These are phyloP conservation scores for Oehlia diaphana DNA, from an alignment of 192 early-diverging fungal genomes.

Conservation along the genomic window DNA sequence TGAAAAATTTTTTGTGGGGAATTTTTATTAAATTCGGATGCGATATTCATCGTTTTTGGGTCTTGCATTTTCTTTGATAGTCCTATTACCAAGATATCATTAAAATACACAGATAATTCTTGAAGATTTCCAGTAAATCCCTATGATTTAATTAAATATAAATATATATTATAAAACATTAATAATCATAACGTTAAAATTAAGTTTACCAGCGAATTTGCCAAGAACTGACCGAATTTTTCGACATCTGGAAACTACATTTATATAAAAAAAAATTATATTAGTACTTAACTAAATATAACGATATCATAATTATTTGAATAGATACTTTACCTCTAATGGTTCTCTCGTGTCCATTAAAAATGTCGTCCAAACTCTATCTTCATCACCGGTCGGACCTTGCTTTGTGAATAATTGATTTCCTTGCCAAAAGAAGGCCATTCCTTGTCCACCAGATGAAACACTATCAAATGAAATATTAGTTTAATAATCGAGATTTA, in stretches of 20 bases:
- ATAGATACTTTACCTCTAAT: constrained; percentile 43
- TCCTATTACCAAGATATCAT: constrained; percentile 57
- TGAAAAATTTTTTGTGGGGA: constrained; percentile 75
- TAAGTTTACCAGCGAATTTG: constrained; percentile 50
- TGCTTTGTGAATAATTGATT: constrained; percentile 84
- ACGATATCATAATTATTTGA: too few species aligned
- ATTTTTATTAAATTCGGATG: constrained; percentile 43
- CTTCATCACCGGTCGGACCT: constrained; percentile 53
- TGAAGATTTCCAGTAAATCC: constrained; percentile 78
- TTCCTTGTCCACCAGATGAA: background rate
- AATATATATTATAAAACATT: background rate
- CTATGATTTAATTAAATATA: constrained; percentile 33
- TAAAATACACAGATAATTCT: constrained; percentile 64
- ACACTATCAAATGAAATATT: constrained; percentile 45
- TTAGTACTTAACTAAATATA: too few species aligned
- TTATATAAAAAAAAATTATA: too few species aligned
- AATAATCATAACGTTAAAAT: too few species aligned
- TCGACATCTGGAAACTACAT: constrained; percentile 51
- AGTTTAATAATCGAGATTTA: background rate
- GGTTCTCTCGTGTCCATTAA: constrained; percentile 58
- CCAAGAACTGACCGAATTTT: constrained; percentile 65
- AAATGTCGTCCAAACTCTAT: background rate
- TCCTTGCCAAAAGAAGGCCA: constrained; percentile 51
- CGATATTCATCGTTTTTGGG: constrained; percentile 61
- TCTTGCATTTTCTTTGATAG: constrained; percentile 67